A percentile compares a stretch with the other conserved stretches of the same genome.
phyloP scores from a whole-genome alignment of 805 yeast genomes.

The Candida quercuum region DNA sequence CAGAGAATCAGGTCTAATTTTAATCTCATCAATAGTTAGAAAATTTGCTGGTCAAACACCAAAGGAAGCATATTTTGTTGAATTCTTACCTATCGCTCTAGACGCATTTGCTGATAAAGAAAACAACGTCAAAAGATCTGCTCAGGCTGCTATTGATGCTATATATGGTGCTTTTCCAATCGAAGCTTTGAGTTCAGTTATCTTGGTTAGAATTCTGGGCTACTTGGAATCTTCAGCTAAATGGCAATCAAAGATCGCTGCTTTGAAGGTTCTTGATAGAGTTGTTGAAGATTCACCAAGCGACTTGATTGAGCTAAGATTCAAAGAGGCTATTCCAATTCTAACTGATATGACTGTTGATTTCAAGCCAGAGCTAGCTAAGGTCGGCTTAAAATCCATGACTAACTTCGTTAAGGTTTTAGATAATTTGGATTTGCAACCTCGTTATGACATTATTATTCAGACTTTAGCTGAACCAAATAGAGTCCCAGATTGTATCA shows the following conservation, averaged over 20 bases:
- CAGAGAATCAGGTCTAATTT: constrained; percentile 70
- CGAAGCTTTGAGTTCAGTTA: constrained; percentile 71
- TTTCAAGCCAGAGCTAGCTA: constrained; percentile 92
- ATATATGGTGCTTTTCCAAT: constrained; percentile 65
- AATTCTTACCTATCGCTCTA: constrained; percentile 55
- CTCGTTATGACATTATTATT: constrained; percentile 78
- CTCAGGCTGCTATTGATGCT: constrained; percentile 72
- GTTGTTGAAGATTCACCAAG: constrained; percentile 75
- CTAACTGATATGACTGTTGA: constrained; percentile 89
- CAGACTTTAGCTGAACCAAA: constrained; percentile 88
- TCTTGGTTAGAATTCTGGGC: constrained; percentile 53
- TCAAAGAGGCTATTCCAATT: constrained; percentile 74
- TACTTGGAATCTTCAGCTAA: constrained; percentile 81
- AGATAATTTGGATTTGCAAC: constrained; percentile 88
- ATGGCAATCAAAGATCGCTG: constrained; percentile 87
- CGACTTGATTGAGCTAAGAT: constrained; percentile 78
- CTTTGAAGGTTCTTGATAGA: constrained; percentile 67
- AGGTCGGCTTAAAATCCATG: constrained; percentile 71
- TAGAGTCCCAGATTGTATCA: constrained; percentile 84
- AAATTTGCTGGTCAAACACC: constrained; percentile 66
- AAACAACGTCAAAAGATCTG: constrained; percentile 76
- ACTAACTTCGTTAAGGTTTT: constrained; percentile 69
- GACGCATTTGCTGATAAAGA: constrained; percentile 86
- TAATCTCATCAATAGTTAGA: constrained; percentile 53
- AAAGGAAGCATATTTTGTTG: constrained; percentile 66